phyloP scores from a whole-genome alignment of 2,329 filamentous ascomycete genomes.

The Cladophialophora bantiana region DNA sequence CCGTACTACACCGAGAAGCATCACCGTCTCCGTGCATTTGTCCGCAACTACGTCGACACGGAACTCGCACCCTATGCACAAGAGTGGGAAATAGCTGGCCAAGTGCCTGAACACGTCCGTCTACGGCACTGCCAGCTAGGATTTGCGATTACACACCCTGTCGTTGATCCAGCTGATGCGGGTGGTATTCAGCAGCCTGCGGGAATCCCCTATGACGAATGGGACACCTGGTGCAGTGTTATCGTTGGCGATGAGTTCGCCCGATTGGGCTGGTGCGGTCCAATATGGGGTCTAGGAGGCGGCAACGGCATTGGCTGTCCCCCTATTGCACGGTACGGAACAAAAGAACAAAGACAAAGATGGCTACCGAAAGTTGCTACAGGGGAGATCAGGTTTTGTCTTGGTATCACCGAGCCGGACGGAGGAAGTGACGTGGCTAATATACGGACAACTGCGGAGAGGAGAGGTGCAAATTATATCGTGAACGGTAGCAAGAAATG shows the following conservation, averaged over 20 bases:
- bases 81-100: constrained; percentile 74
- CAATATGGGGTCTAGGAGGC: constrained; percentile 66
- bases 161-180: constrained; percentile 68
- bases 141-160: constrained; percentile 71
- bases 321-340: constrained; percentile 73
- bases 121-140: constrained; percentile 70
- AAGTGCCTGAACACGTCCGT: constrained; percentile 69
- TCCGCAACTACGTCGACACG: constrained; percentile 70
- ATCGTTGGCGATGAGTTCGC: constrained; percentile 76
- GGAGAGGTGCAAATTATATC: constrained; percentile 72
- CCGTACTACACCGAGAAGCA: constrained; percentile 74
- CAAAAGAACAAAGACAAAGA: constrained; percentile 65
- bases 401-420: constrained; percentile 80
- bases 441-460: constrained; percentile 71
- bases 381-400: constrained; percentile 72
- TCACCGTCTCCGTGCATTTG: constrained; percentile 69
- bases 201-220: constrained; percentile 73
- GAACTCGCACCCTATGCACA: constrained; percentile 67
- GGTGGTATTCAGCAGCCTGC: constrained; percentile 72
- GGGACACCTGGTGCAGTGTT: constrained; percentile 72
- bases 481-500: constrained; percentile 80
- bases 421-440: constrained; percentile 77
- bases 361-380: constrained; percentile 72
- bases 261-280: constrained; percentile 67
- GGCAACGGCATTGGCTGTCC: constrained; percentile 73